A percentile compares a stretch with the other conserved stretches of the same genome.
Evolutionary conservation across 169 alveolate species (phyloP).

Genomic region (Plasmodium blacklocki): DNA sequence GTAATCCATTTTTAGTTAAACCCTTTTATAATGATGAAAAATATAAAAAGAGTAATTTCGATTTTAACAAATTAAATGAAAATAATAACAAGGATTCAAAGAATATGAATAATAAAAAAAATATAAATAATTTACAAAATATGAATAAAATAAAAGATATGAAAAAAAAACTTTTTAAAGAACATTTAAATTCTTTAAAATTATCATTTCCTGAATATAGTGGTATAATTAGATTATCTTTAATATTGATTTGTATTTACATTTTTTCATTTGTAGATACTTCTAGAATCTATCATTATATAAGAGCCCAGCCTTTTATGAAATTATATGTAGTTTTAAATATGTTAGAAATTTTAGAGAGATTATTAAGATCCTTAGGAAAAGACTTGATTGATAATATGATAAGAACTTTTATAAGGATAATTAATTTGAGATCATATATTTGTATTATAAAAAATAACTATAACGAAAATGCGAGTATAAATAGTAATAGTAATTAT

Average conservation of each 20-base stretch:
- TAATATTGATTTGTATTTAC: constrained; percentile 81
- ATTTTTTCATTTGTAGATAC: constrained; percentile 88
- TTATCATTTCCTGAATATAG: constrained; percentile 81
- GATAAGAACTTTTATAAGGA: constrained; percentile 79
- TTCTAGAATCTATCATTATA: constrained; percentile 90
- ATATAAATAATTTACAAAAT: constrained; percentile 39
- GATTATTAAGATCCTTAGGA: constrained; percentile 90
- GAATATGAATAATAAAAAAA: constrained; percentile 31
- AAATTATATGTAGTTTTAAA: constrained; percentile 91
- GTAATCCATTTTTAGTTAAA: too few species aligned
- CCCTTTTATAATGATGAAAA: too few species aligned
- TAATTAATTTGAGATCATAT: constrained; percentile 55
- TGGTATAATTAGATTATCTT: constrained; percentile 85
- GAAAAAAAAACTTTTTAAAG: constrained; percentile 46
- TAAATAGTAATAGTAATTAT: background rate
- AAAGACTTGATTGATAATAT: constrained; percentile 89
- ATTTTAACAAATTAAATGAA: constrained; percentile 23
- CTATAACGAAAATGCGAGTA: constrained; percentile 1
- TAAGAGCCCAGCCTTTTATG: constrained; percentile 91
- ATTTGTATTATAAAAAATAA: constrained; percentile 28
- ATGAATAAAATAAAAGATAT: constrained; percentile 33
- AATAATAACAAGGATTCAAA: background rate
- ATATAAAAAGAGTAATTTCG: background rate
- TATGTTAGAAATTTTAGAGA: constrained; percentile 92
- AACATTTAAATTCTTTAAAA: constrained; percentile 51